A percentile compares a stretch with the other conserved stretches of the same genome.
phyloP scores from a whole-genome alignment of 75 land plant species.

The Selaginella moellendorffii region DNA sequence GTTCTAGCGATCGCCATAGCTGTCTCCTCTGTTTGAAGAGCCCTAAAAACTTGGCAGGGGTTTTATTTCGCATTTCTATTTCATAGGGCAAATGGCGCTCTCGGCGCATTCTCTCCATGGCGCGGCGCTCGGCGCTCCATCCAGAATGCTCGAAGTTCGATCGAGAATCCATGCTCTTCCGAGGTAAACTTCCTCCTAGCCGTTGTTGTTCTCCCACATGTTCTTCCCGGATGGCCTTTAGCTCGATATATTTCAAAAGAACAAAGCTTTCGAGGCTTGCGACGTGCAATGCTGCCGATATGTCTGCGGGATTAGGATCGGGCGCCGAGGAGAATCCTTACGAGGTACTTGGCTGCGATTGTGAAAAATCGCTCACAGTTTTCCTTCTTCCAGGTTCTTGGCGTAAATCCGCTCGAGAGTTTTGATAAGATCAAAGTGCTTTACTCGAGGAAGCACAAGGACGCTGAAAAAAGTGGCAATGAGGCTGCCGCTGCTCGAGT shows the following conservation, averaged over 20 bases:
- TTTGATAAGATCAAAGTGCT: conserved; percentile 65
- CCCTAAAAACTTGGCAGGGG: not conserved
- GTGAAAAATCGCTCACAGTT: too few species aligned
- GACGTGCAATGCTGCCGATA: not conserved
- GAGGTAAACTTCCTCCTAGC: too few species aligned
- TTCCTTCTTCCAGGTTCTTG: conserved; percentile 42
- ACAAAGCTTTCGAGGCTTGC: not conserved
- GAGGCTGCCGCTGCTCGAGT: conserved; percentile 51
- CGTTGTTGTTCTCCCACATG: too few species aligned
- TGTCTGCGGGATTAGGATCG: not conserved
- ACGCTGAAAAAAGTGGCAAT: conserved; percentile 82
- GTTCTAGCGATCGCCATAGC: conserved; percentile 79
- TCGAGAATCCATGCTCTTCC: too few species aligned
- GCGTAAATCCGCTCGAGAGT: conserved; percentile 67
- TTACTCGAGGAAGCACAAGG: conserved; percentile 52
- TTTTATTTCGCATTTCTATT: not conserved
- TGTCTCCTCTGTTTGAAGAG: not conserved
- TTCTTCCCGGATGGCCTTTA: too few species aligned
- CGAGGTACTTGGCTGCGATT: not conserved
- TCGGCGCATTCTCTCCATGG: too few species aligned
- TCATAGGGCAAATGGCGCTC: too few species aligned
- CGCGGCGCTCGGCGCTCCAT: too few species aligned
- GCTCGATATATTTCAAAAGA: too few species aligned
- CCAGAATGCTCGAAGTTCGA: too few species aligned
- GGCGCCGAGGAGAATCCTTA: conserved; percentile 13